Evolutionary conservation across 169 alveolate species (phyloP).

Genomic region (Plasmodium knowlesi): DNA sequence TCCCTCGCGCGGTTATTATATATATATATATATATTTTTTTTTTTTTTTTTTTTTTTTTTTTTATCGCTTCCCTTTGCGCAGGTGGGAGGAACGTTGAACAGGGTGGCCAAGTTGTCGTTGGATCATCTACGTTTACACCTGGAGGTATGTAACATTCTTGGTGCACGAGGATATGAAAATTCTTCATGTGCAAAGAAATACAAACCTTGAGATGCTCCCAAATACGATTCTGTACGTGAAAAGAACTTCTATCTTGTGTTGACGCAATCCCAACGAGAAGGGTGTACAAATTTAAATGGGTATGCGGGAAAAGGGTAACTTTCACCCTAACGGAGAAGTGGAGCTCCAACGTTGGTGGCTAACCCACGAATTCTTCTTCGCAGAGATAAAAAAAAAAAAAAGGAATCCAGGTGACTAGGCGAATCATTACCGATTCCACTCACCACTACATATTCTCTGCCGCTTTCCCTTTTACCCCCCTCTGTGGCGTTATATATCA

Average conservation of each 20-base stretch:
- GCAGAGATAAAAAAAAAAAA: no score
- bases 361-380: not conserved
- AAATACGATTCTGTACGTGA: not conserved
- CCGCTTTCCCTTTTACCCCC: not conserved
- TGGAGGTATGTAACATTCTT: not conserved
- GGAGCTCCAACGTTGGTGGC: not conserved
- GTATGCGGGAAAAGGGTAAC: not conserved
- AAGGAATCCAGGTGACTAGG: not conserved
- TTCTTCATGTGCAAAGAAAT: not conserved
- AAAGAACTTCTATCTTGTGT: not conserved
- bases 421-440: not conserved
- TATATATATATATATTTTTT: no score
- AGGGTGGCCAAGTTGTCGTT: not conserved
- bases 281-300: not conserved
- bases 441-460: no score
- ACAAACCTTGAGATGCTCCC: not conserved
- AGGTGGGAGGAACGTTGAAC: not conserved
- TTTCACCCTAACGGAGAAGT: not conserved
- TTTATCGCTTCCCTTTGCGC: not conserved
- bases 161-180: not conserved
- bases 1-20: not conserved
- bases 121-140: not conserved
- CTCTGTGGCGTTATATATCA: not conserved
- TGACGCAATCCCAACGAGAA: not conserved
- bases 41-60: not conserved